A percentile compares a stretch with the other conserved stretches of the same genome.
Conservation (phyloP, 768 basidiomycete genomes). For the Collybia sp. region DNA sequence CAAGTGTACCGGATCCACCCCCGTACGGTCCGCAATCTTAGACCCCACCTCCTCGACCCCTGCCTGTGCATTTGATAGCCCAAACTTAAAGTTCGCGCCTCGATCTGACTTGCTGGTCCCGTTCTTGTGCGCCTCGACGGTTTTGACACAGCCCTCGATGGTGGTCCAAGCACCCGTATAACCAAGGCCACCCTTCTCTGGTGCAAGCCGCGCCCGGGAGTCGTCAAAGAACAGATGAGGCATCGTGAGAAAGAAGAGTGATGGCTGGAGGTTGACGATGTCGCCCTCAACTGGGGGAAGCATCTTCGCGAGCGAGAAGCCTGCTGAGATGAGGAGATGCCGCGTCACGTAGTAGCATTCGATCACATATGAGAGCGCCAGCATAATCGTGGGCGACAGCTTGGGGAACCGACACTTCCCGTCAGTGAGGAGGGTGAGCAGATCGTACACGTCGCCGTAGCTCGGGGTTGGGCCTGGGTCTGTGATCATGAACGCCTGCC, state of each 20-base stretch:
- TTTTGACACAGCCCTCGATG: conserved; percentile 52
- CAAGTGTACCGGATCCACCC: conserved; percentile 24
- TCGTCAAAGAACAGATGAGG: conserved; percentile 63
- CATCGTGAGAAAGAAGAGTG: conserved; percentile 47
- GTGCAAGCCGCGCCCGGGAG: conserved; percentile 52
- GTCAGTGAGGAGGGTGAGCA: conserved; percentile 50
- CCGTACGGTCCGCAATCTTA: conserved; percentile 19
- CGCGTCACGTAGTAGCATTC: conserved; percentile 51
- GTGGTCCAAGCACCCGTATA: conserved; percentile 58
- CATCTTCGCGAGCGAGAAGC: conserved; percentile 26
- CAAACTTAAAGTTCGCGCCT: conserved; percentile 42
- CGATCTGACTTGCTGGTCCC: conserved; percentile 30
- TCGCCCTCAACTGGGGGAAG: conserved; percentile 45
- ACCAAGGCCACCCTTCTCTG: conserved; percentile 57
- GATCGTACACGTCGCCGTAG: conserved; percentile 57
- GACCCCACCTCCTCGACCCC: conserved; percentile 20
- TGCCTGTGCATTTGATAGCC: conserved; percentile 20
- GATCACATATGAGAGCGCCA: conserved; percentile 55
- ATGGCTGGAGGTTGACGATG: conserved; percentile 52
- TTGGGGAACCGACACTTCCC: conserved; percentile 50
- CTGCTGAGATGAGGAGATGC: conserved; percentile 27
- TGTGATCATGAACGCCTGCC: conserved; percentile 61
- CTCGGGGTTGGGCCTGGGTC: conserved; percentile 63
- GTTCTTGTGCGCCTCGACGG: conserved; percentile 42
- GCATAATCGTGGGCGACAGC: conserved; percentile 60